phyloP scores from a whole-genome alignment of 345 rosid genomes.

The Camelina hispida region DNA sequence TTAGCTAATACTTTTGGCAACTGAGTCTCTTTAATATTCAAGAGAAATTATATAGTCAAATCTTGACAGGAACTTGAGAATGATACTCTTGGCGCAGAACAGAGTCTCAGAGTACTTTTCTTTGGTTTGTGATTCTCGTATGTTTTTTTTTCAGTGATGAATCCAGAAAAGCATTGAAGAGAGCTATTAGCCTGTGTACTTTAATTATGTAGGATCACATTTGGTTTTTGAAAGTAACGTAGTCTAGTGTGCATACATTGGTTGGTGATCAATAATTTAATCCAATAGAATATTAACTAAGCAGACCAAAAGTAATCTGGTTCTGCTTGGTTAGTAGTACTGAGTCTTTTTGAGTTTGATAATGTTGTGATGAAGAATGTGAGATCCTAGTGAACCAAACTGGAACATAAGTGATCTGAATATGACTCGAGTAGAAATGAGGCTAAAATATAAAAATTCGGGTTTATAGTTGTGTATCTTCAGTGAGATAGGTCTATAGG shows the following conservation, averaged over 20 bases:
- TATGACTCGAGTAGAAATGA: neutral
- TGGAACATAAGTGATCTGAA: neutral
- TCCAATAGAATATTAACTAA: neutral
- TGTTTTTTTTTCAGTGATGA: neutral
- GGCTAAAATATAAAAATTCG: neutral
- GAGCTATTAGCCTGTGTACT: no score
- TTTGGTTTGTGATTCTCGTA: neutral
- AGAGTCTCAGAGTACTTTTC: neutral
- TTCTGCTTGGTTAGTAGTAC: neutral
- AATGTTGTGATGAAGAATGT: neutral
- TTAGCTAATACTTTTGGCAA: neutral
- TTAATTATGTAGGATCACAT: neutral
- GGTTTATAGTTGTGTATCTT: neutral
- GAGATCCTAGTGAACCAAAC: neutral
- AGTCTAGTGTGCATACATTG: neutral
- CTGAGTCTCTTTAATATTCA: neutral
- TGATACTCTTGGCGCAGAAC: neutral
- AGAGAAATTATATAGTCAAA: neutral
- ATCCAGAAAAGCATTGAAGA: neutral
- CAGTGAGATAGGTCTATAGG: neutral
- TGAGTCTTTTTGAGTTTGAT: neutral
- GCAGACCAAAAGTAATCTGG: neutral
- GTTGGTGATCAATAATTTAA: neutral
- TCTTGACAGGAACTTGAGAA: neutral
- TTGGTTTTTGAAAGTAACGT: conserved; percentile 2